These are phyloP conservation scores for Aspergillus fructus DNA, from an alignment of 2,329 filamentous ascomycete species.

Conservation along the genomic window DNA sequence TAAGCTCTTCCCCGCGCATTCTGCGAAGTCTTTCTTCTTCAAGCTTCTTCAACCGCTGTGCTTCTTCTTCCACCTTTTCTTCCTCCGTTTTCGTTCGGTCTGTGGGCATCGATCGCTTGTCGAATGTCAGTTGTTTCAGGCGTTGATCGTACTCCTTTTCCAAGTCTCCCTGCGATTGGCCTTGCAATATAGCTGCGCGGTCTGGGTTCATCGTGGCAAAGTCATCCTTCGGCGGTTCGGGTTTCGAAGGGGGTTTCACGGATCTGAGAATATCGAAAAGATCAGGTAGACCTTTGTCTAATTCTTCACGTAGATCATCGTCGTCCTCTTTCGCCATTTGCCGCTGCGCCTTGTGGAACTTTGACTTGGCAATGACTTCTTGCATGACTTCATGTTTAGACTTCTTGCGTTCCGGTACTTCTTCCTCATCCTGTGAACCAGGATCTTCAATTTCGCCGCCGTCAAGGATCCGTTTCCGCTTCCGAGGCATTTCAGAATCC, in stretches of 20 bases:
- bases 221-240: slow-evolving; percentile 46
- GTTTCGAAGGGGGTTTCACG: slow-evolving; percentile 54
- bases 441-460: slow-evolving; percentile 44
- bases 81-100: slow-evolving; percentile 90
- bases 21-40: slow-evolving; percentile 79
- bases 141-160: slow-evolving; percentile 87
- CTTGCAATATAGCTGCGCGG: slow-evolving; percentile 60
- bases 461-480: slow-evolving; percentile 50
- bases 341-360: slow-evolving; percentile 89
- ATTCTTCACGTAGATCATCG: slow-evolving; percentile 76
- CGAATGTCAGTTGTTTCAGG: slow-evolving; percentile 77
- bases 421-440: slow-evolving; percentile 48
- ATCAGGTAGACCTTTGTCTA: slow-evolving; percentile 79
- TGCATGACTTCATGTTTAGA: slow-evolving; percentile 97
- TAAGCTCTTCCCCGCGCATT: slow-evolving; percentile 80
- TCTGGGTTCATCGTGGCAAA: slow-evolving; percentile 61
- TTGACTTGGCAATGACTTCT: slow-evolving; percentile 96
- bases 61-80: slow-evolving; percentile 76
- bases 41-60: slow-evolving; percentile 71
- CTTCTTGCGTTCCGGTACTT: slow-evolving; percentile 80
- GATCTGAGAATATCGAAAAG: slow-evolving; percentile 70
- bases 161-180: slow-evolving; percentile 63
- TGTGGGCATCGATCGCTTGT: slow-evolving; percentile 80
- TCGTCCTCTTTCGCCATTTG: slow-evolving; percentile 92
- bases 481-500: slow-evolving; percentile 51